Base-by-base conservation (phyloP, 257 asterid genomes). In the Solanum gracilifrons region DNA sequence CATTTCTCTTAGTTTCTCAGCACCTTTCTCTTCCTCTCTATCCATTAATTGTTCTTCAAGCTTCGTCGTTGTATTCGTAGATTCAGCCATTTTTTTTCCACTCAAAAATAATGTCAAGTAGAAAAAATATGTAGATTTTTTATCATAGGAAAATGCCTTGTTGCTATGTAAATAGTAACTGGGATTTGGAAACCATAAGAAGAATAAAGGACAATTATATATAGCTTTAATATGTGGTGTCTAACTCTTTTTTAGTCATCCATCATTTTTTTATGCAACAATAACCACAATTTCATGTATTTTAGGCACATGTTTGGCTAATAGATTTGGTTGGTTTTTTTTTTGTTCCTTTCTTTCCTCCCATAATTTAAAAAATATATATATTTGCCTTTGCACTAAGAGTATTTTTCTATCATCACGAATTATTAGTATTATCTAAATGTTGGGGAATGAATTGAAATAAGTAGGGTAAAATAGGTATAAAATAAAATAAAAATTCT, bases 41-140 rank as follows among this genome's bases (percentile, higher is more conserved):
- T 27, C 48, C 29, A 58, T 87, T 4, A 83, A 35, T 23, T 72
- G 29, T 7, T 21, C 87, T 74, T 12, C 80, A 73, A 21, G n/a
- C 7, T 87, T 68, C 72, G 4, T 39, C 25, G 11, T 58, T 5
- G n/a, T 31, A 32, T 15, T 87, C 55, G 13, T 68, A 37, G 62
- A 62, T 87, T 90, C 92, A 33, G 46, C 87, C 92, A 79, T 91
- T 43, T 74, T 35, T 25, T 21, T 39, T 39, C n/a, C 86, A 73
- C 51, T 89, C 35, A 51, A 55, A 16, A 82, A 8, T 20, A 25
- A 66, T 64, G 31, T 82, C 1, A 7, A 66, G 32, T 48, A 29
- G 9, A 27, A 41, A 21, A 16, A 27, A 16, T 80, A 18, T 4
- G 29, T 29, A 31, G 3, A 43, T 9, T 25, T 77, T 39, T 41